Evolutionary conservation across 805 yeast species (phyloP), one percentile per base, ranked within the genome.

Genomic region (Helenozyma baotianmanensis): DNA sequence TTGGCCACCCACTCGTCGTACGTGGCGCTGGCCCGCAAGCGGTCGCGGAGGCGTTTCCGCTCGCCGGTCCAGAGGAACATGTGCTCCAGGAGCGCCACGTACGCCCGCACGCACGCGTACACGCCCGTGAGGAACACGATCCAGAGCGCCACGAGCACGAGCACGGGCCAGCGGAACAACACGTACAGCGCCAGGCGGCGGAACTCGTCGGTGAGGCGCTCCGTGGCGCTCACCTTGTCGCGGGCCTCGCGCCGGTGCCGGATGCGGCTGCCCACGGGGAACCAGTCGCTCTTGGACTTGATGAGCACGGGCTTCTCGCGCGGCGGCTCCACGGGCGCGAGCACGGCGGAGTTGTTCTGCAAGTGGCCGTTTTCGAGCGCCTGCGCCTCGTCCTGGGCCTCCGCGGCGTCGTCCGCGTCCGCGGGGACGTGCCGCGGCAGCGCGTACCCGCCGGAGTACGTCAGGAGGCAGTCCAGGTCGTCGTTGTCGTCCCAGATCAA

Each of bases 131-230:
- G 58, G 3, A 78, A 37, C 0, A 50, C 23, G 1, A 80, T 62
- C 87, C 89, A 83, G 11, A 60, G 21, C 2, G 72, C 42, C 1
- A 78, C 72, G 12, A 73, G 56, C 0, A 72, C 29, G 33, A 83
- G 58, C 3, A 81, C 54, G 0, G 92, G 94, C 73, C 82, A 82
- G 27, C 92, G 58, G 17, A 83, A 59, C 1, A 82, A 24, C 4
- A 51, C 45, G 40, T 60, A 66, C 9, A 60, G 45, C 3, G 54
- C 42, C 34, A 59, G 55, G 14, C 58, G 50, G 10, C 70, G 51
- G 43, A 63, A 65, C 40, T 66, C 72, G 39, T 65, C 60, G 21
- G 56, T 46, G 26, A 49, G 39, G 9, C 40, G 36, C 25, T 43
- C 43, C 5, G 40, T 33, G 6, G 40, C 37, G n/a, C 39, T 12